Percentiles rank a stretch among this genome's conserved stretches.
These are phyloP conservation scores for Debaryomyces maramus DNA, from an alignment of 805 yeast species.

Conservation along the genomic window DNA sequence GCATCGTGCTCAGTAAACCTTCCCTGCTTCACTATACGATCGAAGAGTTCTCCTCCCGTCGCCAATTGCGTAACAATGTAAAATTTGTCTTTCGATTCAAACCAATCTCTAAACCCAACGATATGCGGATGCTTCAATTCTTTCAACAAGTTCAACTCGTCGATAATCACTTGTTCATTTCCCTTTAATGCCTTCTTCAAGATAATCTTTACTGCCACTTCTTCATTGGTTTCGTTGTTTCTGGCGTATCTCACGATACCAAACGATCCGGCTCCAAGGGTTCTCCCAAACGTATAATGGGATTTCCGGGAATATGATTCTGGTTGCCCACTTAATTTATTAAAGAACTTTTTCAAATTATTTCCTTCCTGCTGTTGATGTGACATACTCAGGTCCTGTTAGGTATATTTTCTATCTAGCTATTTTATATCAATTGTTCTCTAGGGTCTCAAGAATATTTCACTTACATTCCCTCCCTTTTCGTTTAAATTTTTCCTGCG, in stretches of 20 bases:
- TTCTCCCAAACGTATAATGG: constrained; percentile 73
- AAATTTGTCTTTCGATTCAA: constrained; percentile 88
- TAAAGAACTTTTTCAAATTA: constrained; percentile 40
- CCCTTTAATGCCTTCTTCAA: constrained; percentile 82
- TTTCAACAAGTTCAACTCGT: constrained; percentile 71
- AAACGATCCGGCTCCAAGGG: constrained; percentile 93
- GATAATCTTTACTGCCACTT: constrained; percentile 88
- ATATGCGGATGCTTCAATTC: constrained; percentile 79
- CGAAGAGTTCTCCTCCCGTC: constrained; percentile 94
- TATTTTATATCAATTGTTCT: too few relatives aligned
- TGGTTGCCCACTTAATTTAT: constrained; percentile 73
- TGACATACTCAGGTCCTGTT: not conserved
- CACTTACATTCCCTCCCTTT: too few relatives aligned
- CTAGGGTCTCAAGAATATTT: too few relatives aligned
- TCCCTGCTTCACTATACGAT: constrained; percentile 77
- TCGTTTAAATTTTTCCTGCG: not conserved
- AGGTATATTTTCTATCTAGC: too few relatives aligned
- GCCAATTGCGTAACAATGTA: constrained; percentile 94
- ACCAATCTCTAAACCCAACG: constrained; percentile 90
- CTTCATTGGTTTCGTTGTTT: constrained; percentile 49
- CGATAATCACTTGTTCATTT: constrained; percentile 71
- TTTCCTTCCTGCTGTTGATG: constrained; percentile 12
- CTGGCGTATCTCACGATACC: constrained; percentile 87
- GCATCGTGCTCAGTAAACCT: constrained; percentile 90
- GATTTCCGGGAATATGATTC: constrained; percentile 63